Evolutionary conservation across 2,329 filamentous ascomycete genomes (phyloP).

Genomic region (Nemania diffusa): DNA sequence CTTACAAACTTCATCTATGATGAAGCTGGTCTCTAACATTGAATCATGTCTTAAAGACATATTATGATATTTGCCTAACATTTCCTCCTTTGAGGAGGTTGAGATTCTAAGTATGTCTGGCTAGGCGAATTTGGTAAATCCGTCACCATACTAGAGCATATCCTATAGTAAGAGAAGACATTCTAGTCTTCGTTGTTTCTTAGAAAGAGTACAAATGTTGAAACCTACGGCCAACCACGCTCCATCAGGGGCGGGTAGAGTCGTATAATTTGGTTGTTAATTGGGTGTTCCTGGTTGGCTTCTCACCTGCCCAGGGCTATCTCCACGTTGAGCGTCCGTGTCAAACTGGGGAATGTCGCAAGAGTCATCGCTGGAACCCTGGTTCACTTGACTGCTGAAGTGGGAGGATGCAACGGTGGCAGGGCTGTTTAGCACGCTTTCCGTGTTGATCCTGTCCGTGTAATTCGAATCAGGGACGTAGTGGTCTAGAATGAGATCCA

Average conservation of each 20-base stretch:
- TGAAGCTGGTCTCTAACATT: conserved; percentile 16
- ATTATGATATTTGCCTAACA: conserved; percentile 9
- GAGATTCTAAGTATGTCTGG: neutral
- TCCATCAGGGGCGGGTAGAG: neutral
- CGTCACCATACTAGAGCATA: conserved; percentile 12
- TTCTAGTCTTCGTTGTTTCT: conserved; percentile 7
- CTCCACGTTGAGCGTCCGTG: conserved; percentile 9
- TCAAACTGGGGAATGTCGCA: conserved; percentile 25
- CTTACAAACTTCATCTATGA: neutral
- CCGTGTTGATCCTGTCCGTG: neutral
- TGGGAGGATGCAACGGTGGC: conserved; percentile 1
- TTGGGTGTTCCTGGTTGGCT: conserved; percentile 3
- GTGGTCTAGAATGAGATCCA: conserved; percentile 33
- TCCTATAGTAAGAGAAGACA: neutral
- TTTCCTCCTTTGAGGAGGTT: conserved; percentile 6
- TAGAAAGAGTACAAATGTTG: conserved; percentile 1
- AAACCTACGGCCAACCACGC: neutral
- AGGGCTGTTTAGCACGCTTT: conserved; percentile 5
- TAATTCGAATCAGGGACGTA: conserved; percentile 7
- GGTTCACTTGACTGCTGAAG: conserved; percentile 17
- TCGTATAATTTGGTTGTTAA: conserved; percentile 7
- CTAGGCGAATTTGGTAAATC: conserved; percentile 14
- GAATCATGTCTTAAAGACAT: neutral
- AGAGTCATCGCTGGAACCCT: neutral
- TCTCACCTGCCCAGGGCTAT: neutral